A percentile compares a stretch with the other conserved stretches of the same genome.
Evolutionary conservation across 345 rosid genomes (phyloP).

Genomic region (Boechera divaricarpa): DNA sequence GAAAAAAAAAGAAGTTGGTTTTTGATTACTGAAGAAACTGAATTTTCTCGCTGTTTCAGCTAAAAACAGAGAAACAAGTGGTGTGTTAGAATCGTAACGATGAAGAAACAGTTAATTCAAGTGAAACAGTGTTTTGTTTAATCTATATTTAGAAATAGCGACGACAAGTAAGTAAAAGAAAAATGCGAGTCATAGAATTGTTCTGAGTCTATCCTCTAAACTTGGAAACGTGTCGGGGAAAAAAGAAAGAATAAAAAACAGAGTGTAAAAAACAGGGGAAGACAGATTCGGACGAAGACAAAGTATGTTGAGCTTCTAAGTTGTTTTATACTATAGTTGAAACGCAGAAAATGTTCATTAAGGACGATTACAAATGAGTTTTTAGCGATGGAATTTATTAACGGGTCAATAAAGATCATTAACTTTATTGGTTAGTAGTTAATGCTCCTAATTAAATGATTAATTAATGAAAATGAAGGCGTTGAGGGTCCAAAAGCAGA

Average conservation of each 20-base stretch:
- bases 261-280: constrained; percentile 22
- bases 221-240: constrained; percentile 39
- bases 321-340: not conserved
- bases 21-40: constrained; percentile 27
- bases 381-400: not conserved
- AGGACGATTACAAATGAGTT: not conserved
- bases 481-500: constrained; percentile 27
- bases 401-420: not conserved
- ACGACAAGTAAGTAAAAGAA: constrained; percentile 22
- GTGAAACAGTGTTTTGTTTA: constrained; percentile 34
- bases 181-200: constrained; percentile 11
- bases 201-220: constrained; percentile 32
- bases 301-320: constrained; percentile 13
- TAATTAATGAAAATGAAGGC: constrained; percentile 23
- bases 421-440: constrained; percentile 27
- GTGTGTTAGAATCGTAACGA: constrained; percentile 20
- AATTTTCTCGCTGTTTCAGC: constrained; percentile 18
- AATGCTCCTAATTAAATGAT: constrained; percentile 20
- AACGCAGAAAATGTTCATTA: not conserved
- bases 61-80: constrained; percentile 41
- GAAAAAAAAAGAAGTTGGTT: not conserved
- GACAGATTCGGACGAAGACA: constrained; percentile 22
- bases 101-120: constrained; percentile 33
- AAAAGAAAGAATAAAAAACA: constrained; percentile 29
- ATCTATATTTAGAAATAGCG: constrained; percentile 3